Base-by-base conservation (phyloP, 345 rosid genomes). In the Eucalyptus tenuipes region DNA sequence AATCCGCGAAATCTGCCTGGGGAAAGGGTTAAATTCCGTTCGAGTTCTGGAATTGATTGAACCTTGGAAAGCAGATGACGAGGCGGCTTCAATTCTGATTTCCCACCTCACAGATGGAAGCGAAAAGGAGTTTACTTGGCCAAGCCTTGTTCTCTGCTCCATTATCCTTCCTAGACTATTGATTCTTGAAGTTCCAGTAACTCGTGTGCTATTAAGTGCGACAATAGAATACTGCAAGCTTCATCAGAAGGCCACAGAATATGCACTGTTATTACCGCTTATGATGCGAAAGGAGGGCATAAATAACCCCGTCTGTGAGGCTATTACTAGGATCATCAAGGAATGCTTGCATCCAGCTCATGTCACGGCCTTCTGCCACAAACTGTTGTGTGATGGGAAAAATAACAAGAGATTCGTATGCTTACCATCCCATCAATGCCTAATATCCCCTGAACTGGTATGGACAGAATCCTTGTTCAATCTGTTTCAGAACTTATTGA, bases 271-370 rank as follows among this genome's bases (percentile, higher is more conserved):
- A 92, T 90, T 93, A 87, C 97, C 98, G 2, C 90, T 95, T 84
- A 89, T 94, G 31, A 88, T 95, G 86, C 93, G 90, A 85, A 94
- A 85, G 84, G 94, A 92, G 12, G 98, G 98, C 79, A 93, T 95
- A 80, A 97, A 95, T 91, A 93, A 87, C 86, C 93, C 91, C 31
- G 85, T 94, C 5, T 92, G 96, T 12, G 97, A 96, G 84, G 92
- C 94, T 87, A 88, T 94, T 71, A 86, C 96, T 8, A 94, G 93
- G 91, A 93, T 96, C 44, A 48, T 93, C 61, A 94, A 91, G 93
- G 98, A 95, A 88, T 95, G 97, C 93, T 93, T 94, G 93, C 98
- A 96, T 90, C 94, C 93, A 48, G 97, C 93, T 91, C 97, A 95
- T 86, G 93, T 95, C 87, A 94, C 97, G 45, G 95, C 97, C 15